Evolutionary conservation across 176 grass and related monocot genomes (phyloP).

Genomic region (Carex parvula): DNA sequence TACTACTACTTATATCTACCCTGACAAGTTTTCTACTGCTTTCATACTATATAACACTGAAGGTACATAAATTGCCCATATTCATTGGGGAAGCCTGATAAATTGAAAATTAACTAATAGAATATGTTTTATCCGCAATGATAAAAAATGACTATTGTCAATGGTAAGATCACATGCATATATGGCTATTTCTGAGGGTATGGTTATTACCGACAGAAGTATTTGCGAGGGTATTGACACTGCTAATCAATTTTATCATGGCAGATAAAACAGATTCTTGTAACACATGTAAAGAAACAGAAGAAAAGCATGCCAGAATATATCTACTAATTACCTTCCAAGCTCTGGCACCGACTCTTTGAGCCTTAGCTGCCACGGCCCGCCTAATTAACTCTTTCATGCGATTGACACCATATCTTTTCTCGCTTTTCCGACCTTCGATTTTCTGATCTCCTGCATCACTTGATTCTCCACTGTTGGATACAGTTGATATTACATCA

Average conservation of each 20-base stretch:
- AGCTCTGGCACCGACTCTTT: conserved; percentile 26
- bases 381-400: conserved; percentile 43
- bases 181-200: no score
- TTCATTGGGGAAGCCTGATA: background rate
- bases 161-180: no score
- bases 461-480: background rate
- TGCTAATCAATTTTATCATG: no score
- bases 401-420: conserved; percentile 11
- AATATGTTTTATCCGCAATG: no score
- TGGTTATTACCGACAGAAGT: no score
- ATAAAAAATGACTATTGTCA: no score
- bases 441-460: conserved; percentile 21
- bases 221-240: no score
- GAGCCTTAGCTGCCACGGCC: conserved; percentile 20
- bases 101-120: background rate
- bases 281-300: background rate
- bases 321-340: conserved; percentile 32
- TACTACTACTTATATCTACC: background rate
- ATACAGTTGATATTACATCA: conserved; percentile 17
- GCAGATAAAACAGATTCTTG: no score
- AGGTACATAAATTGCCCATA: background rate
- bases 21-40: background rate
- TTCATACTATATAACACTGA: background rate
- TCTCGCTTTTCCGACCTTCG: conserved; percentile 12
- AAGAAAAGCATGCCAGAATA: background rate